phyloP scores from a whole-genome alignment of 768 basidiomycete species.

The Tulasnella sp. region DNA sequence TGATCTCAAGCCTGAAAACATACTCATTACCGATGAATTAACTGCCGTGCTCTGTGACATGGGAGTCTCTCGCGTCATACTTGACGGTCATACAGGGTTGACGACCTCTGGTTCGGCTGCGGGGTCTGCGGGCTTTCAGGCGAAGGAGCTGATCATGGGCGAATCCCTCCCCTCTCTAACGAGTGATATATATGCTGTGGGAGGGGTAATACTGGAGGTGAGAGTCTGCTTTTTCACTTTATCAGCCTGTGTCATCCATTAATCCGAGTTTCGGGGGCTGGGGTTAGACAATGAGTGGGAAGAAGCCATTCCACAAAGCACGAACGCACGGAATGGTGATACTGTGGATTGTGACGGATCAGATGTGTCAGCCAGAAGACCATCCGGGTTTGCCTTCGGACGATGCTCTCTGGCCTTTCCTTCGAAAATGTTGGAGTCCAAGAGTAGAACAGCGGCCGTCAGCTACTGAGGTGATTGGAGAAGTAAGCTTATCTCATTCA shows the following conservation, averaged over 20 bases:
- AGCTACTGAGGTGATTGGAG: background rate
- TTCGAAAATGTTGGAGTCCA: slow-evolving; percentile 17
- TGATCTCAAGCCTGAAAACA: slow-evolving; percentile 28
- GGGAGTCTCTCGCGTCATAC: slow-evolving; percentile 13
- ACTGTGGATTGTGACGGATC: background rate
- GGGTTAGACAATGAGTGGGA: background rate
- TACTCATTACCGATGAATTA: background rate
- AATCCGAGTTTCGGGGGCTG: background rate
- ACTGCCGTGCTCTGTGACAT: background rate
- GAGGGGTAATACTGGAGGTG: background rate
- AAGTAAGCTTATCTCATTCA: background rate
- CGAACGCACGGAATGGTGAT: background rate
- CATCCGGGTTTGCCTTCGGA: background rate
- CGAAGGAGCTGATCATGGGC: slow-evolving; percentile 2
- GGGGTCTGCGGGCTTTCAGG: background rate
- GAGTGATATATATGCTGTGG: slow-evolving; percentile 15
- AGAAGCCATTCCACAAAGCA: background rate
- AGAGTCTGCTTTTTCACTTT: background rate
- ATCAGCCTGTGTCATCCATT: background rate
- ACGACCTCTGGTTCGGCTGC: background rate
- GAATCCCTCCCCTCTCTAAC: background rate
- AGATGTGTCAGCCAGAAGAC: background rate
- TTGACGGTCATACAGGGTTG: background rate
- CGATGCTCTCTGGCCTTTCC: slow-evolving; percentile 10
- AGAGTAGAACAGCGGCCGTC: background rate